Base-by-base conservation (phyloP, 192 early-diverging fungal species). In the Gigaspora rosea region DNA sequence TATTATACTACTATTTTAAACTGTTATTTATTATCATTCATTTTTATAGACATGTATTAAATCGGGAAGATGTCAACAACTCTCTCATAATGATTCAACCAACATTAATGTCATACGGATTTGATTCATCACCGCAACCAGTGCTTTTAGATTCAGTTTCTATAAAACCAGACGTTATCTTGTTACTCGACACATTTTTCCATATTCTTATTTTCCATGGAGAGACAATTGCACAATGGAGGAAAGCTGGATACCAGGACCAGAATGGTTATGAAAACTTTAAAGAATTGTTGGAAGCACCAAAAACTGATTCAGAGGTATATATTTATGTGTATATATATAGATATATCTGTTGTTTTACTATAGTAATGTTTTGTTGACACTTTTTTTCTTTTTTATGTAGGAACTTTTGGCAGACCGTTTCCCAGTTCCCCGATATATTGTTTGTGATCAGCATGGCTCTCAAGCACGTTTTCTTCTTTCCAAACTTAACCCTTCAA, bases 31-130 rank as follows among this genome's bases (percentile, higher is more conserved):
- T 64, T 32, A 35, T 51, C 15, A 48, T 70, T 33, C 27, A 71
- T 62, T 84, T 84, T 66, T 83, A 78, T 85, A 94, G 95, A 16
- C 96, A 98, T 81, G 91, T 95, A 22, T 80, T 99, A 78, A 97
- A 95, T 85, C 90, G 90, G 47, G 98, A 98, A 84, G 94, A 99
- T 88, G 92, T 94, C 49, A 95, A 95, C 86, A 96, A 95, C 82
- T 97, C 98, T 46, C 85, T 99, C 59, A 95, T 98, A 59, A 99
- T 99, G 98, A 98, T 99, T 75, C 97, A 98, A 83, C 98, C 98
- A 6, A 96, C 96, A 13, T 82, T 99, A 76, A 97, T 93, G 89
- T 92, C 94, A 46, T 98, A 96, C 83, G 88, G 87, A 8, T 93
- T 99, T 74, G 93, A 97, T 50, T 90, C 87, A 8, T 87, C 91